A percentile compares a stretch with the other conserved stretches of the same genome.
Evolutionary conservation across 148 eudicot genomes (phyloP).

Genomic region (Limonium bicolor): DNA sequence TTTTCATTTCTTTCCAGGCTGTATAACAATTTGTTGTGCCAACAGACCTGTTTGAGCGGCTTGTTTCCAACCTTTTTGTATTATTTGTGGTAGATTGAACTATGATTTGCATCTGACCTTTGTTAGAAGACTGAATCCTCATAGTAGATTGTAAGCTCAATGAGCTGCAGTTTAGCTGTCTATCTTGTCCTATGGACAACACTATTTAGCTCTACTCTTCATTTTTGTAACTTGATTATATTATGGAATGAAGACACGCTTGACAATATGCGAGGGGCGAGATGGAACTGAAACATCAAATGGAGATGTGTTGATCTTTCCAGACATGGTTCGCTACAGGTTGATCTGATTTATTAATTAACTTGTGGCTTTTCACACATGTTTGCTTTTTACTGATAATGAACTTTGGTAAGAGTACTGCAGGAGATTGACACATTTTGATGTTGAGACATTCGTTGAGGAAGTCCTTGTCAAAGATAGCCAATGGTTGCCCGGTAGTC

Average conservation of each 20-base stretch:
- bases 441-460: constrained; percentile 93
- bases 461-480: constrained; percentile 91
- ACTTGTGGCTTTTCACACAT: background rate
- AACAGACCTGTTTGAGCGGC: no score
- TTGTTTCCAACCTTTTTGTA: no score
- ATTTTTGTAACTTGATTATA: constrained; percentile 1
- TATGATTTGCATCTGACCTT: no score
- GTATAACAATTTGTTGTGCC: no score
- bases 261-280: constrained; percentile 96
- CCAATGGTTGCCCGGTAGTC: constrained; percentile 91
- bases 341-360: constrained; percentile 6
- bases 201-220: no score
- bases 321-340: constrained; percentile 99
- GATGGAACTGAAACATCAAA: constrained; percentile 99
- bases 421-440: constrained; percentile 99
- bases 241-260: constrained; percentile 46
- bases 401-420: constrained; percentile 7
- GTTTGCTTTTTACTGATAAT: background rate
- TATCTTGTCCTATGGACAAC: no score
- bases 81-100: no score
- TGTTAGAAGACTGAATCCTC: no score
- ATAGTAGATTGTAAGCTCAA: no score
- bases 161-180: no score
- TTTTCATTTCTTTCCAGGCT: no score
- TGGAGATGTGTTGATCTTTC: constrained; percentile 96